Percentiles rank a stretch among this genome's conserved stretches.
These are phyloP conservation scores for Pseudocercospora eumusae DNA, from an alignment of 2,329 filamentous ascomycete genomes.

Conservation along the genomic window DNA sequence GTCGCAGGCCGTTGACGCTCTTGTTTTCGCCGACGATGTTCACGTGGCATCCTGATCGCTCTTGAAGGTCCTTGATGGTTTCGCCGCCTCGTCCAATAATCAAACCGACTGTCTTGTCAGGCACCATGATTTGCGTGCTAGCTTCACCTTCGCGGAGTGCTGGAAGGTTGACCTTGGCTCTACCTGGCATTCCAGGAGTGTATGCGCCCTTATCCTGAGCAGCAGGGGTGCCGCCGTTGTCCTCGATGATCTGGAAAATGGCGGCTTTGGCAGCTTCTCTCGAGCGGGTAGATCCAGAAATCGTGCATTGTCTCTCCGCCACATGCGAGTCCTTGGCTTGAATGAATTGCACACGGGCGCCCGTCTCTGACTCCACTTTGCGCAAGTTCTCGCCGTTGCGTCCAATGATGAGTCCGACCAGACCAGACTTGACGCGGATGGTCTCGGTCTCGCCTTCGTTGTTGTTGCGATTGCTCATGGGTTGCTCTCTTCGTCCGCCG, in stretches of 20 bases:
- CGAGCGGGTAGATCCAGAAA: constrained; percentile 70
- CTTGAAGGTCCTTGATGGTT: constrained; percentile 88
- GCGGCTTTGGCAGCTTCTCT: constrained; percentile 77
- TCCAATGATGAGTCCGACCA: constrained; percentile 88
- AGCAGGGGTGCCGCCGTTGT: constrained; percentile 64
- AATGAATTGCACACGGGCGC: constrained; percentile 84
- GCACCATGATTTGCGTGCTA: constrained; percentile 90
- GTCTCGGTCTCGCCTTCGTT: constrained; percentile 78
- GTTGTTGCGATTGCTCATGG: constrained; percentile 44
- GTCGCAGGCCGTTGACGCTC: constrained; percentile 84
- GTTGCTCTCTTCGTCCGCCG: constrained; percentile 32
- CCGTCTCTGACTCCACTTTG: constrained; percentile 78
- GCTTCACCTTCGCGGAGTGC: constrained; percentile 76
- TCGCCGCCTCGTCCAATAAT: constrained; percentile 94
- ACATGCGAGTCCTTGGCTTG: constrained; percentile 71
- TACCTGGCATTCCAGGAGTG: constrained; percentile 40
- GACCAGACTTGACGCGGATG: constrained; percentile 80
- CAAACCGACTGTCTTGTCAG: constrained; percentile 85
- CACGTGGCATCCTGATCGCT: constrained; percentile 89
- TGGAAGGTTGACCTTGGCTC: constrained; percentile 44
- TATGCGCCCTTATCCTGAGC: constrained; percentile 40
- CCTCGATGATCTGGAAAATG: constrained; percentile 85
- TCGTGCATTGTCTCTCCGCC: constrained; percentile 79
- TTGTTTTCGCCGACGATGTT: constrained; percentile 94
- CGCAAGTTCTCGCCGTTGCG: constrained; percentile 85